These are phyloP conservation scores for Boletellus sp. DNA, from an alignment of 768 basidiomycete genomes.

Conservation along the genomic window DNA sequence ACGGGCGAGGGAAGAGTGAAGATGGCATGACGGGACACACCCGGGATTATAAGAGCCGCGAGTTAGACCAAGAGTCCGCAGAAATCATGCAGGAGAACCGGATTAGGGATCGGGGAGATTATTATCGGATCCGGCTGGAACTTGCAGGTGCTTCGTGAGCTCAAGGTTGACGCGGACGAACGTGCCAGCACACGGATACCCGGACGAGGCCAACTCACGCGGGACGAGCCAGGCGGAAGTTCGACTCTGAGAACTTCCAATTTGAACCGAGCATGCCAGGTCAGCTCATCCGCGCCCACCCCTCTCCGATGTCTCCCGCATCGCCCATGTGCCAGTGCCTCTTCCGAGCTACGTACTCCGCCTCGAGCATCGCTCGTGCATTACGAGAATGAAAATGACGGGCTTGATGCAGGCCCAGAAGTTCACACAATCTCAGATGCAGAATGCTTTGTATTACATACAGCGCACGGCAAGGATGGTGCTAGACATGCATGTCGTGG, in stretches of 20 bases:
- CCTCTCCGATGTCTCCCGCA: too few relatives aligned
- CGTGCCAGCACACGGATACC: background rate
- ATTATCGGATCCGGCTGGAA: constrained; percentile 31
- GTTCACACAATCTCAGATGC: constrained; percentile 2
- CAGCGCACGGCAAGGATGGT: constrained; percentile 8
- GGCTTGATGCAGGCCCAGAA: too few relatives aligned
- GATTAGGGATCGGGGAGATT: constrained; percentile 22
- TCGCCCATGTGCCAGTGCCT: too few relatives aligned
- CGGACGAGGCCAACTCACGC: too few relatives aligned
- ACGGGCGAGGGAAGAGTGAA: constrained; percentile 23
- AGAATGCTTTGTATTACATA: constrained; percentile 22
- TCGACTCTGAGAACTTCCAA: too few relatives aligned
- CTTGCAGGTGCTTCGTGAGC: background rate
- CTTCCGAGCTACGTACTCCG: too few relatives aligned
- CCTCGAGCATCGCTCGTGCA: too few relatives aligned
- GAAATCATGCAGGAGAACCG: constrained; percentile 24
- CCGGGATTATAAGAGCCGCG: constrained; percentile 28
- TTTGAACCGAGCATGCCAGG: too few relatives aligned
- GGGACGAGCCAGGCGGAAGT: too few relatives aligned
- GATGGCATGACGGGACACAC: constrained; percentile 18
- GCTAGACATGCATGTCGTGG: constrained; percentile 15
- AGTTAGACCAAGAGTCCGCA: constrained; percentile 9
- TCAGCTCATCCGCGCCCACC: too few relatives aligned
- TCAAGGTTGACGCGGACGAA: background rate
- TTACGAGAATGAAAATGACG: too few relatives aligned